Base-by-base conservation (phyloP, 1,284 basidiomycete species). In the Nidula niveotomentosa region DNA sequence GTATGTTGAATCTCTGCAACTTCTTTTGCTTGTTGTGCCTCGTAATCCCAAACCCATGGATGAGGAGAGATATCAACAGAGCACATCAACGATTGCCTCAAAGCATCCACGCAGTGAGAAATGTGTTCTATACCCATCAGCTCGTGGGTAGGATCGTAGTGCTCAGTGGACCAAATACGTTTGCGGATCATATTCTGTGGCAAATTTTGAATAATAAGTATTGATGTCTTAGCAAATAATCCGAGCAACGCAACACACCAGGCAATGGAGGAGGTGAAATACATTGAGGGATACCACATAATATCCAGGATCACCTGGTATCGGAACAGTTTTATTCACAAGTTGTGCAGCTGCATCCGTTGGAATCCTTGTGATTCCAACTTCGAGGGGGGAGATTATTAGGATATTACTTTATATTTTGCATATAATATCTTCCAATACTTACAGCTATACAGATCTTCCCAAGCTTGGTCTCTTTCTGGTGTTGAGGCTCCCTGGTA, bases 351-450 rank as follows among this genome's bases (percentile, higher is more conserved):
- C 39, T 41, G 12, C 5, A 41, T 17, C 15, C 15, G 6, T 41
- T 41, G 39, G 15, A 41, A 41, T 13, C 13, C 10, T 62, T 62
- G 47, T 61, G 64, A 30, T 60, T 57, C 59, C 59, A 63, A 12
- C 55, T 53, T 30, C 30, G 30, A 6, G 5, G 30, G 30, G 30
- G 30, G 5, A 6, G 52, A 60, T 58, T 17, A 41, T 41, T 41
- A 5, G 4, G 6, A 13, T 41, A 41, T 13, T 13, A 13, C 12
- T 30, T 48, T 51, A 63, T 45, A 37, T 61, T 54, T 41, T 57
- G 10, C 44, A 47, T 41, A 49, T 17, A 45, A 54, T 4, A 49
- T 30, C 30, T n/a, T n/a, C n/a, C n/a, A n/a, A n/a, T 44, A 49
- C 34, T 17, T n/a, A 12, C 48, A 46, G 13, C 18, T 15, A 44